Percentiles rank a stretch among this genome's conserved stretches.
Conservation (phyloP, 2,329 filamentous ascomycete species). For the Nothophaeocryptopus gaeumannii region DNA sequence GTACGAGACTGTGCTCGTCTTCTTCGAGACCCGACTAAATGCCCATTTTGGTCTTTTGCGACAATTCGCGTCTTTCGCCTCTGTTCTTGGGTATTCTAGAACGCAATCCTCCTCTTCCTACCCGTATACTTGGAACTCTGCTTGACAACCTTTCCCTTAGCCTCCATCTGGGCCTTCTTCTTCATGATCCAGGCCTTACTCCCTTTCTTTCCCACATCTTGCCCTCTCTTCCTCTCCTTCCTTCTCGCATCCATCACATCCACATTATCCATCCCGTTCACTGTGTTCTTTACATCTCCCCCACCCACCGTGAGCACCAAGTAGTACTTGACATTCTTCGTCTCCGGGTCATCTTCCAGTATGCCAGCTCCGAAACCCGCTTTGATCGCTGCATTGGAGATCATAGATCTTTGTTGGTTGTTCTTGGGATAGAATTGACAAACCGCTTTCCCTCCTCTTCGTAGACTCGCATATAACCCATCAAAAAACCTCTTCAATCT, state of each 20-base stretch:
- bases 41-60: too few species aligned
- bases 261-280: slow-evolving; percentile 82
- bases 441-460: slow-evolving; percentile 81
- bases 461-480: slow-evolving; percentile 79
- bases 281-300: slow-evolving; percentile 80
- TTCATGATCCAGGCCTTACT: slow-evolving; percentile 79
- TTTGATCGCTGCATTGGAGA: slow-evolving; percentile 82
- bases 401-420: slow-evolving; percentile 86
- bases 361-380: slow-evolving; percentile 95
- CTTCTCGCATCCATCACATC: slow-evolving; percentile 69
- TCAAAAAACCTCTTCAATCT: slow-evolving; percentile 86
- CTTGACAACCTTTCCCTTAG: slow-evolving; percentile 94
- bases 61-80: too few species aligned
- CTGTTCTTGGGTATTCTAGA: slow-evolving; percentile 49
- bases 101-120: slow-evolving; percentile 75
- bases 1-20: too few species aligned
- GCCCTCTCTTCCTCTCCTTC: slow-evolving; percentile 50
- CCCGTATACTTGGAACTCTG: slow-evolving; percentile 89
- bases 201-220: slow-evolving; percentile 62
- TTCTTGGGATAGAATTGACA: slow-evolving; percentile 99
- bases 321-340: slow-evolving; percentile 96
- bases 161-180: slow-evolving; percentile 91
- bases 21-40: too few species aligned
- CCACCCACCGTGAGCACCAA: slow-evolving; percentile 86
- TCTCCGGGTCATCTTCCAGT: slow-evolving; percentile 90